Base-by-base conservation (phyloP, 768 basidiomycete genomes). In the Pisolithus microcarpus region DNA sequence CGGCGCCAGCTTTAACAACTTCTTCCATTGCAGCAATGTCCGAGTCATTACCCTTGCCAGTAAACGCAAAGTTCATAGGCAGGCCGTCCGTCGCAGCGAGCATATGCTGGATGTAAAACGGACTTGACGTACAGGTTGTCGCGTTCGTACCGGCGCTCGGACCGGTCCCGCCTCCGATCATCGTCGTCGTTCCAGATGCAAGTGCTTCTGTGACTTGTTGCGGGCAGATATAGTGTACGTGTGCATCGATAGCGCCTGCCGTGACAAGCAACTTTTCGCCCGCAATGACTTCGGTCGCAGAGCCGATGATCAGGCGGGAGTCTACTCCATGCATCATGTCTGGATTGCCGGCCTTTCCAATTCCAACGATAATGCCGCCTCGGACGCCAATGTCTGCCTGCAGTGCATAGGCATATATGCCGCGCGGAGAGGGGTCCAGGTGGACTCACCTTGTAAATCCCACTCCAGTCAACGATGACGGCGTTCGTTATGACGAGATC, bases 311-410 rank as follows among this genome's bases (percentile, higher is more conserved):
- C 61, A 98, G 82, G 5, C 73, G 66, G 0, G 77, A 77, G 52
- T 85, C 74, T 26, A 97, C 86, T 37, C 76, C 75, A 9, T 81
- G 80, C 91, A 96, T 96, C 49, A 87, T 75, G 61, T 97, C 92
- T 3, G 92, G 93, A 66, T 98, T 99, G 1, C 96, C 96, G 8
- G 92, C 90, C 67, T 99, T 98, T n/a, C 95, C 96, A 47, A 98
- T 85, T 0, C 87, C 92, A 11, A 74, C 75, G 54, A 98, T 97
- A 36, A 71, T 58, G 0, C 94, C 94, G 49, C 80, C 64, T 68
- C 87, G 92, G 50, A 99, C 76, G 24, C 96, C 95, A 46, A 99
- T 91, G 61, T 98, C 96, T 18, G 95, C 95, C 90, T 96, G 61
- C 2, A 56, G 43, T n/a, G 6, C 7, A 3, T 24, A 39, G 13